phyloP scores from a whole-genome alignment of 257 asterid species.

The Solanum bulbocastanum region DNA sequence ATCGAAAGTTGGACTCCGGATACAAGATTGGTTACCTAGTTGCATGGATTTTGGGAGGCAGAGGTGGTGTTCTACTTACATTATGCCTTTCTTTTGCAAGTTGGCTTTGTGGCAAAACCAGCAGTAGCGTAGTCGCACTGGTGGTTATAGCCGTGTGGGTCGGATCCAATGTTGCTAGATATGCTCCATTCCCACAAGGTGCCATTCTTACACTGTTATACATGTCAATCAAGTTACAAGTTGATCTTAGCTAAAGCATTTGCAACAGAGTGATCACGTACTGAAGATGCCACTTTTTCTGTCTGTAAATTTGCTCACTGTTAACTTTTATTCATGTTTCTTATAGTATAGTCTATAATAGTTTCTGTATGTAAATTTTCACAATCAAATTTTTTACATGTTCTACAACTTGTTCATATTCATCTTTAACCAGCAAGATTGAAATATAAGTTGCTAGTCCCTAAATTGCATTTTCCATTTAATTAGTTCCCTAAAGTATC shows the following conservation, averaged over 20 bases:
- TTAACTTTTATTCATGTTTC: background rate
- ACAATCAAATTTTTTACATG: background rate
- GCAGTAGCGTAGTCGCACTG: slow-evolving; percentile 62
- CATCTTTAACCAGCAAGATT: background rate
- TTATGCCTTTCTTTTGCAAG: slow-evolving; percentile 58
- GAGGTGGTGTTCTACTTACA: slow-evolving; percentile 61
- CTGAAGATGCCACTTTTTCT: background rate
- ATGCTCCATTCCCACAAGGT: slow-evolving; percentile 76
- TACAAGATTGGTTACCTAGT: slow-evolving; percentile 59
- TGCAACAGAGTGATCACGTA: background rate
- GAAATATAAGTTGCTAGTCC: background rate
- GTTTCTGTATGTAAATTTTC: background rate
- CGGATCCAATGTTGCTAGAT: slow-evolving; percentile 59
- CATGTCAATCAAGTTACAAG: slow-evolving; percentile 75
- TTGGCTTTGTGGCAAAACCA: slow-evolving; percentile 80
- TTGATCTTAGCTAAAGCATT: slow-evolving; percentile 38
- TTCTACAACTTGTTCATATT: background rate
- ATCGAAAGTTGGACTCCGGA: slow-evolving; percentile 61
- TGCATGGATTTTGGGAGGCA: slow-evolving; percentile 72
- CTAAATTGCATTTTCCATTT: background rate
- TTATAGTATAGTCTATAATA: background rate
- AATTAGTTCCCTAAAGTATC: background rate
- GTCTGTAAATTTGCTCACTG: background rate
- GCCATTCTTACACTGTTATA: slow-evolving; percentile 75
- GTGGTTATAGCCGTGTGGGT: slow-evolving; percentile 71